These are phyloP conservation scores for Murraya koenigii DNA, from an alignment of 345 rosid species.

Conservation along the genomic window DNA sequence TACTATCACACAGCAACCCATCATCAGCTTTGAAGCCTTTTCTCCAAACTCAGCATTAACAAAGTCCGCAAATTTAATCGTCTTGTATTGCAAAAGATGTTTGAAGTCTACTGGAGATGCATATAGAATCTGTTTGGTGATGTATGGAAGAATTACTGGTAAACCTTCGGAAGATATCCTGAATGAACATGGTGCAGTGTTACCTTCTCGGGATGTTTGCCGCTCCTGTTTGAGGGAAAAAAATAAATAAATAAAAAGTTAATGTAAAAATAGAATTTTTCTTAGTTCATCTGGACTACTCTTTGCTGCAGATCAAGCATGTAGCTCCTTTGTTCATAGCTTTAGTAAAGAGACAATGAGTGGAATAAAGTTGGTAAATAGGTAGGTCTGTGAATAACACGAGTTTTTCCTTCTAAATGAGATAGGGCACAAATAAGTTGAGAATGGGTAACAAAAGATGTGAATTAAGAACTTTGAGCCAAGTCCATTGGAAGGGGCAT, in stretches of 20 bases:
- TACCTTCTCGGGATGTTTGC: conserved; percentile 84
- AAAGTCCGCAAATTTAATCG: conserved; percentile 68
- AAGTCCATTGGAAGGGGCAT: background rate
- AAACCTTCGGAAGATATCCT: conserved; percentile 96
- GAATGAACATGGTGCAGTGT: conserved; percentile 65
- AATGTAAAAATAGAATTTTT: background rate
- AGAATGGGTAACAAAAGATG: background rate
- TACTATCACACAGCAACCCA: conserved; percentile 82
- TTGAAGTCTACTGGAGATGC: conserved; percentile 71
- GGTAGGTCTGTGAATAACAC: background rate
- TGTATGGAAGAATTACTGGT: conserved; percentile 79
- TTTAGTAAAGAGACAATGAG: background rate
- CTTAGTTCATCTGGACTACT: background rate
- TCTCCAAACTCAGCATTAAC: conserved; percentile 62
- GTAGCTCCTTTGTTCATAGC: background rate
- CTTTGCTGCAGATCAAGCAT: background rate
- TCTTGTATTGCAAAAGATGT: conserved; percentile 75
- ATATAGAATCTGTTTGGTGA: conserved; percentile 74
- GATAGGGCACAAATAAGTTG: background rate
- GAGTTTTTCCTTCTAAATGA: background rate
- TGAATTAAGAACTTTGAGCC: background rate
- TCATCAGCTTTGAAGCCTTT: conserved; percentile 65
- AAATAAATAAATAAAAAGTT: background rate
- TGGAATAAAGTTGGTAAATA: background rate
- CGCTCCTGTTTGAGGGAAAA: conserved; percentile 50